Conservation (phyloP, 331 rosid genomes). For the Stylosanthes scabra region DNA sequence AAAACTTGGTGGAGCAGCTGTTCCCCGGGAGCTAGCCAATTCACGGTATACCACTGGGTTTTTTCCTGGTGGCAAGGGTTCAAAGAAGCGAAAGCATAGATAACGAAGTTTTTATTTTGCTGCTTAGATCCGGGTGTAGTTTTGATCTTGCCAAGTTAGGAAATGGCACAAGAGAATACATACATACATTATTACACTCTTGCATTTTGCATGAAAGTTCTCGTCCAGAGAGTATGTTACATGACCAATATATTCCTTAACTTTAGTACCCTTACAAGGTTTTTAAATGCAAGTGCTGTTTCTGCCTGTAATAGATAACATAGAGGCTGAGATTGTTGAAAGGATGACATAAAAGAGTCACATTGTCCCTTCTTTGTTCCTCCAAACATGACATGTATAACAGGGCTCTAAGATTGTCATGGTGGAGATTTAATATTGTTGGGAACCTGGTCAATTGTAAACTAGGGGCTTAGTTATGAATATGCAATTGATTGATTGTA, state of each 20-base stretch:
- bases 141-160: conserved; percentile 15
- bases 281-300: conserved; percentile 3
- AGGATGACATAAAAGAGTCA: not conserved
- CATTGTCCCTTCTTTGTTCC: not conserved
- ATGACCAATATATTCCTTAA: not conserved
- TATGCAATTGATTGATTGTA: no score
- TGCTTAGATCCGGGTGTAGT: conserved; percentile 10
- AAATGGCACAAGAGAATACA: conserved; percentile 33
- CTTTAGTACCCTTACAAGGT: not conserved
- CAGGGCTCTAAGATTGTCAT: not conserved
- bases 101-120: conserved; percentile 23
- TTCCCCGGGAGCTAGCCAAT: conserved; percentile 72
- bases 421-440: not conserved
- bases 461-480: no score
- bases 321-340: conserved; percentile 13
- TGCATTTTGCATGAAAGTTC: conserved; percentile 15
- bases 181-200: conserved; percentile 29
- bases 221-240: conserved; percentile 13
- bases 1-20: conserved; percentile 71
- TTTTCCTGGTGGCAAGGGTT: conserved; percentile 45
- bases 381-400: conserved; percentile 5
- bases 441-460: no score
- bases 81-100: conserved; percentile 51
- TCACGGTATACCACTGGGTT: conserved; percentile 48
- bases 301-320: not conserved